Conservation (phyloP, 345 rosid genomes). For the Moricandia moricandioides region DNA sequence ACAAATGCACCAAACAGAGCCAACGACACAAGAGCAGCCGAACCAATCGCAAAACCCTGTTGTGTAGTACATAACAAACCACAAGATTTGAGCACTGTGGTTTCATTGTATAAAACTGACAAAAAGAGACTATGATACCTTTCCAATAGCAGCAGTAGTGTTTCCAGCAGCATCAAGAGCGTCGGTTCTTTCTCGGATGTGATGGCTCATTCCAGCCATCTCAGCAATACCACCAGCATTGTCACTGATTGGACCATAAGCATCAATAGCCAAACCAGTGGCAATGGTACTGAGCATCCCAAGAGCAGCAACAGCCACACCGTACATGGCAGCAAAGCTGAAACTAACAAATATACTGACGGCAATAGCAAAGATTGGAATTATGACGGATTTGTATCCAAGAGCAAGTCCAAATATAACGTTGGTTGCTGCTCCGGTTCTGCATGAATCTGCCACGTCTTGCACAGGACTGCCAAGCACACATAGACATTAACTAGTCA, state of each 20-base stretch:
- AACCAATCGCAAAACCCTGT: conserved; percentile 38
- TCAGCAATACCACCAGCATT: conserved; percentile 86
- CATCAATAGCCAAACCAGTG: conserved; percentile 77
- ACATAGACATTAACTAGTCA: background rate
- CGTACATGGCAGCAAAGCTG: conserved; percentile 85
- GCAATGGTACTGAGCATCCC: conserved; percentile 85
- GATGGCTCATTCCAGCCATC: conserved; percentile 85
- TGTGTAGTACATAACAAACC: background rate
- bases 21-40: conserved; percentile 49
- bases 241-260: conserved; percentile 79
- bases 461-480: conserved; percentile 76
- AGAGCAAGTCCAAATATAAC: conserved; percentile 84
- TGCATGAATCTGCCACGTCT: conserved; percentile 97
- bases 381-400: conserved; percentile 85
- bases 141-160: conserved; percentile 77
- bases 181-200: conserved; percentile 69
- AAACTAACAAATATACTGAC: conserved; percentile 67
- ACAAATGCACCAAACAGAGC: conserved; percentile 94
- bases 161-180: conserved; percentile 82
- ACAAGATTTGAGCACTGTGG: background rate
- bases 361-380: conserved; percentile 81
- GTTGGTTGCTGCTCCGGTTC: conserved; percentile 88
- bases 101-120: background rate
- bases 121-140: conserved; percentile 33
- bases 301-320: conserved; percentile 79